Evolutionary conservation across 192 early-diverging fungal genomes (phyloP), one percentile per base, ranked within the genome.

Genomic region (Entomortierella lignicola): DNA sequence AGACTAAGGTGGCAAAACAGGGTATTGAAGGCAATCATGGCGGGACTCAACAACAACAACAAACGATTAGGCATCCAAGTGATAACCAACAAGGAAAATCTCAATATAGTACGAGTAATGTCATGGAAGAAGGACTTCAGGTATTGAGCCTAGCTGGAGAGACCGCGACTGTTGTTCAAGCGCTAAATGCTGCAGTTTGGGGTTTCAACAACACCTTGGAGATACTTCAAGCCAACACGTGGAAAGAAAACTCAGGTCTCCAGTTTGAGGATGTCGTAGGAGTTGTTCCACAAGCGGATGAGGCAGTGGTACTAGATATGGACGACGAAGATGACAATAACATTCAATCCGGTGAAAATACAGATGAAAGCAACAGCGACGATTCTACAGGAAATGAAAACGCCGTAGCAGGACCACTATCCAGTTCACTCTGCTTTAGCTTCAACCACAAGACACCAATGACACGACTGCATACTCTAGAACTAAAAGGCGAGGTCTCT

Each of bases 401-500:
- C 26, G 18, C 15, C 30, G 10, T 25, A 29, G 6, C 37, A 25
- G 8, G 26, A 8, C n/a, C 29, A 27, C 20, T 13, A 32, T 7
- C 26, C 26, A 25, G 41, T 47, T 4, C 3, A 44, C 17, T 8
- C 12, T 13, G 26, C 43, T 39, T 47, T 12, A 44, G 60, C 12
- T 42, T 26, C 20, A 20, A 61, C 37, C 25, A 25, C 20, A 47
- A 61, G 12, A 12, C 5, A 52, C 31, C 48, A 4, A 69, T 69
- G 67, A 52, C 32, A 1, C 54, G 56, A 23, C 25, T 71, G 0
- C 43, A 32, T 1, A 26, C 60, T 4, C 25, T 71, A 0, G 69
- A 71, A 3, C 69, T 71, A 29, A 47, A 59, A 8, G 69, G 69
- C 2, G 69, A 71, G 6, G 47, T 71, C 5, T 60, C 69, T 1